Evolutionary conservation across 129 eudicot genomes (phyloP).

Genomic region (Saussurea involucrata): DNA sequence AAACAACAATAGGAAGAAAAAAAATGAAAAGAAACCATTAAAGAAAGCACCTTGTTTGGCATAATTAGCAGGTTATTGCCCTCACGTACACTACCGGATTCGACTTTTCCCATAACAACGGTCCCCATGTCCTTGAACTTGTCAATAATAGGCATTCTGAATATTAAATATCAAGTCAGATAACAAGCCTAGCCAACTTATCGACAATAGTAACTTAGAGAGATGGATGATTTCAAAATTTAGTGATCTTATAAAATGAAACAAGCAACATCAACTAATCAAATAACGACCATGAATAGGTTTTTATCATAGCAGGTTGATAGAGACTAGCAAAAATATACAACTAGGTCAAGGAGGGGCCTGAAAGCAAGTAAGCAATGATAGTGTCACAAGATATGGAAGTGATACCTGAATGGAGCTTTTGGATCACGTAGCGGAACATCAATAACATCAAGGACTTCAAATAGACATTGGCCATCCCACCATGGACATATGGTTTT

Average conservation of each 20-base stretch:
- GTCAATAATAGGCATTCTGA: constrained; percentile 81
- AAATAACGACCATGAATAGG: too few species aligned
- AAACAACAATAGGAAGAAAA: background rate
- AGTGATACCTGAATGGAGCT: constrained; percentile 76
- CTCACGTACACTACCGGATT: constrained; percentile 76
- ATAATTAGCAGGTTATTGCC: constrained; percentile 62
- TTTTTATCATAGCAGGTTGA: too few species aligned
- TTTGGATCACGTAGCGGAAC: constrained; percentile 74
- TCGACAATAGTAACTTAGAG: background rate
- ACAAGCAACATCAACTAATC: too few species aligned
- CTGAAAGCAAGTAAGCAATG: background rate
- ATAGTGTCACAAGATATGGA: background rate
- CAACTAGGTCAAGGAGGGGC: too few species aligned
- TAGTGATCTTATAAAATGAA: background rate
- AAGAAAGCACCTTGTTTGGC: constrained; percentile 56
- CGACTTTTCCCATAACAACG: constrained; percentile 84
- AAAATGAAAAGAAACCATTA: background rate
- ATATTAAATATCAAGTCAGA: constrained; percentile 1
- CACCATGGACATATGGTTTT: constrained; percentile 75
- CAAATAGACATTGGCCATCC: constrained; percentile 86
- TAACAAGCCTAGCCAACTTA: background rate
- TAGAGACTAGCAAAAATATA: too few species aligned
- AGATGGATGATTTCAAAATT: background rate
- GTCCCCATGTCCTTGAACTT: constrained; percentile 87
- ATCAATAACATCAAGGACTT: constrained; percentile 80